phyloP scores from a whole-genome alignment of 768 basidiomycete genomes.

The Suillus ampliporus region DNA sequence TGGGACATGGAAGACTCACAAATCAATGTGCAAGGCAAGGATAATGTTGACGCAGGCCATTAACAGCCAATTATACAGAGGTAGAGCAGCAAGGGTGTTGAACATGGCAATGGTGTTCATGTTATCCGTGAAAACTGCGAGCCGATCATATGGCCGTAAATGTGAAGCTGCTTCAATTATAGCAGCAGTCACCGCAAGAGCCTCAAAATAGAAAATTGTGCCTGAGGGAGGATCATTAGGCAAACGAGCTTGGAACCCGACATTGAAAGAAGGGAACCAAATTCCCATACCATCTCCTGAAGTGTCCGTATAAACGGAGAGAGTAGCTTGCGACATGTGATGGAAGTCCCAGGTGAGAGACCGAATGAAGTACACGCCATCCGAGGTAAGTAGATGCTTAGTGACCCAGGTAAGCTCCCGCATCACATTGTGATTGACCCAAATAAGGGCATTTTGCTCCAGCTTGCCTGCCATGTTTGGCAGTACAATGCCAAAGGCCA shows the following conservation, averaged over 20 bases:
- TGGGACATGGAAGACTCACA: constrained; percentile 33
- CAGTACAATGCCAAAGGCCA: constrained; percentile 32
- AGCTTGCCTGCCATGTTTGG: constrained; percentile 33
- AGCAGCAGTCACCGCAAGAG: constrained; percentile 19
- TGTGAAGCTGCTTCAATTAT: neutral
- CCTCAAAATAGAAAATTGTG: constrained; percentile 21
- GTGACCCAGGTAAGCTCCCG: constrained; percentile 28
- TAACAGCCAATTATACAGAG: constrained; percentile 33
- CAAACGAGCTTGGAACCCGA: neutral
- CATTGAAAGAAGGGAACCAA: constrained; percentile 13
- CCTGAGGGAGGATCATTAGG: constrained; percentile 9
- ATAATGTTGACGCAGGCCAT: constrained; percentile 22
- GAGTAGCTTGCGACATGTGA: constrained; percentile 19
- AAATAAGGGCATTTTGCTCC: constrained; percentile 12
- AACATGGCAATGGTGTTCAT: constrained; percentile 36
- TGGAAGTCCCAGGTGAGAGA: constrained; percentile 3
- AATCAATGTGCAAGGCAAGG: constrained; percentile 11
- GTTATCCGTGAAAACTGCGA: constrained; percentile 18
- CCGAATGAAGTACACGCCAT: constrained; percentile 6
- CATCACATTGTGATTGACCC: constrained; percentile 21
- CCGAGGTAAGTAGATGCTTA: constrained; percentile 4
- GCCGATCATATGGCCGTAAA: neutral
- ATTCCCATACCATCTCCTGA: constrained; percentile 11
- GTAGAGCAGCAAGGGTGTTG: constrained; percentile 17
- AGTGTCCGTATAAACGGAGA: constrained; percentile 14